Evolutionary conservation across 306 rosid species (phyloP).

Genomic region (Acmispon strigosus): DNA sequence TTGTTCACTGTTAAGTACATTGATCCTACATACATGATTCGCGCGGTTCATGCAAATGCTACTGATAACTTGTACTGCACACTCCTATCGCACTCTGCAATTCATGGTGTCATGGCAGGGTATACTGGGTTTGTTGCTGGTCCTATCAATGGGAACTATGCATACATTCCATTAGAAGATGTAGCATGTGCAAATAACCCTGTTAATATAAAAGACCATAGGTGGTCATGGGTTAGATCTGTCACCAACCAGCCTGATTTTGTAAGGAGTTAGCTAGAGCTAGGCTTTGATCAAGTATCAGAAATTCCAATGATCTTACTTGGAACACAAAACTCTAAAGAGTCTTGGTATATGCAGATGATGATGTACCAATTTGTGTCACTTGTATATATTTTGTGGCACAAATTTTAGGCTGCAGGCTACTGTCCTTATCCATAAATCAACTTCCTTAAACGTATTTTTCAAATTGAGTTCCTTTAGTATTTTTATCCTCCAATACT

Average conservation of each 20-base stretch:
- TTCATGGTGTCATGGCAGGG: conserved; percentile 90
- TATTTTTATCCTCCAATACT: background rate
- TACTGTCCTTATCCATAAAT: background rate
- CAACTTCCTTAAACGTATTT: background rate
- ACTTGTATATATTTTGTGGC: background rate
- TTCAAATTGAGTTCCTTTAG: background rate
- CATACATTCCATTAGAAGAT: conserved; percentile 77
- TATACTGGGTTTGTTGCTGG: conserved; percentile 78
- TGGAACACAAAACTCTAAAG: background rate
- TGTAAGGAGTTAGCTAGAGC: conserved; percentile 6
- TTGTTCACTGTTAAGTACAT: conserved; percentile 64
- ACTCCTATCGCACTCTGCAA: conserved; percentile 74
- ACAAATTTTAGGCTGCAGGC: background rate
- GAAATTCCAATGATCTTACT: background rate
- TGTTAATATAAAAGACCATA: conserved; percentile 57
- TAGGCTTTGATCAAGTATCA: no score
- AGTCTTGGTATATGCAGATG: background rate
- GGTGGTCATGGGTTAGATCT: conserved; percentile 96
- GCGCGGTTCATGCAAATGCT: conserved; percentile 81
- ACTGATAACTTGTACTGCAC: conserved; percentile 74
- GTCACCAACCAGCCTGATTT: conserved; percentile 85
- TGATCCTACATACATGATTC: conserved; percentile 90
- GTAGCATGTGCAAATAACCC: conserved; percentile 58
- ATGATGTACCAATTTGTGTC: conserved; percentile 12
- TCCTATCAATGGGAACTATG: conserved; percentile 60